Conservation (phyloP, 2,329 filamentous ascomycete species). For the Zymoseptoria passerinii region DNA sequence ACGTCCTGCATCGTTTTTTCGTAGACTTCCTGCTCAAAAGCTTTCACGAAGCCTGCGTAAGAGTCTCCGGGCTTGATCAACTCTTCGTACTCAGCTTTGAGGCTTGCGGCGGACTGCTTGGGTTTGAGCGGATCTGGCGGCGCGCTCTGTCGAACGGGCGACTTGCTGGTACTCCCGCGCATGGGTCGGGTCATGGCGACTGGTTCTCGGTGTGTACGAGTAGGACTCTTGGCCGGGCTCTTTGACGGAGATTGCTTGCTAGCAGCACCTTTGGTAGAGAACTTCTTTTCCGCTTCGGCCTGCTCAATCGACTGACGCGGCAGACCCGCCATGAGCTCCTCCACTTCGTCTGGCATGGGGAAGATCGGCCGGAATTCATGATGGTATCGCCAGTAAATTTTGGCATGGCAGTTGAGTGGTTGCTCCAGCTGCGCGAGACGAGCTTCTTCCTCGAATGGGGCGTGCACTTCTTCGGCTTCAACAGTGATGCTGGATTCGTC, state of each 20-base stretch:
- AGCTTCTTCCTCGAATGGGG: background rate
- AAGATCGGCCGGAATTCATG: background rate
- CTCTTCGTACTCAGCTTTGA: too few relatives aligned
- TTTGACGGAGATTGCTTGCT: background rate
- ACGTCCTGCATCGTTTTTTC: too few relatives aligned
- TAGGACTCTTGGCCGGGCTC: background rate
- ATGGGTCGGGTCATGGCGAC: background rate
- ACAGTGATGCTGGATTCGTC: background rate
- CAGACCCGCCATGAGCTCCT: background rate
- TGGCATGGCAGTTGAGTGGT: conserved; percentile 5
- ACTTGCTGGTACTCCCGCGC: background rate
- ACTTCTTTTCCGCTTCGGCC: background rate
- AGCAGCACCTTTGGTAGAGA: background rate
- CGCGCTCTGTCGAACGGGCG: background rate
- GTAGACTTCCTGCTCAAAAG: too few relatives aligned
- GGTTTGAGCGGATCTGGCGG: too few relatives aligned
- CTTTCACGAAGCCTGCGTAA: too few relatives aligned
- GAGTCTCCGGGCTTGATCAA: too few relatives aligned
- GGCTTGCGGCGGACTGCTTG: too few relatives aligned
- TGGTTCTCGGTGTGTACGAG: background rate
- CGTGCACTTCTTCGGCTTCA: background rate
- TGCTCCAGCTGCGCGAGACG: background rate
- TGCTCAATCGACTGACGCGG: background rate
- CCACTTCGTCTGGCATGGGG: background rate
- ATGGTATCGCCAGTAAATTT: conserved; percentile 12